Evolutionary conservation across 768 basidiomycete species (phyloP), one percentile per base, ranked within the genome.

Genomic region (Termitomyces heimii): DNA sequence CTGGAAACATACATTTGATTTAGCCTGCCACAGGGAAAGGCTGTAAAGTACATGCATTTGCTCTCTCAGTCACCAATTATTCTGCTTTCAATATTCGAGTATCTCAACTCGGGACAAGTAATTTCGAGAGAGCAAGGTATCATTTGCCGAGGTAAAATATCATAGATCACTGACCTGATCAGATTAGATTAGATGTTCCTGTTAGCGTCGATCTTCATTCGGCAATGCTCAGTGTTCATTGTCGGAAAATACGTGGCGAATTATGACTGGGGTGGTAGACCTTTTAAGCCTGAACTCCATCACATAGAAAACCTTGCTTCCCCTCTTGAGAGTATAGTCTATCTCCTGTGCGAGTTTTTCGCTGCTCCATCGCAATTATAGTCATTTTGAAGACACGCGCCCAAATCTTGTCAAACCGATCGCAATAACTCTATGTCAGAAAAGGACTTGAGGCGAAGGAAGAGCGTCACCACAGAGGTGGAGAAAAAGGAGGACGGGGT

Each of bases 221-320:
- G 53, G 57, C 20, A 58, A 58, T 50, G 44, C 42, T 42, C 28
- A 22, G 44, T 43, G 32, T 32, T 18, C 53, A 58, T 58, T 48
- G 35, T 58, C 53, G 57, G 57, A 58, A 50, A 58, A 58, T 58
- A 58, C 53, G 57, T 58, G 57, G 57, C 53, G 35, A 49, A 24
- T 20, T 39, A 29, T 26, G 22, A 40, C 18, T 39, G 26, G 29
- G 20, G 14, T 50, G 10, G 18, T 22, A 24, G 14, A 20, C 22
- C 28, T 28, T 58, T 58, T 44, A 58, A 54, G n/a, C 28, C 47
- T 29, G 10, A 13, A 20, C 29, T 47, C 13, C 5, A 42, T 12
- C 4, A 9, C 9, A 7, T 10, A 40, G 26, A 26, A 18, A 28
- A 20, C 31, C 12, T 40, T 4, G 26, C 3, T 18, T 28, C 16